Conservation (phyloP, 1,139 yeast genomes). For the Blastobotrys petasosporus region DNA sequence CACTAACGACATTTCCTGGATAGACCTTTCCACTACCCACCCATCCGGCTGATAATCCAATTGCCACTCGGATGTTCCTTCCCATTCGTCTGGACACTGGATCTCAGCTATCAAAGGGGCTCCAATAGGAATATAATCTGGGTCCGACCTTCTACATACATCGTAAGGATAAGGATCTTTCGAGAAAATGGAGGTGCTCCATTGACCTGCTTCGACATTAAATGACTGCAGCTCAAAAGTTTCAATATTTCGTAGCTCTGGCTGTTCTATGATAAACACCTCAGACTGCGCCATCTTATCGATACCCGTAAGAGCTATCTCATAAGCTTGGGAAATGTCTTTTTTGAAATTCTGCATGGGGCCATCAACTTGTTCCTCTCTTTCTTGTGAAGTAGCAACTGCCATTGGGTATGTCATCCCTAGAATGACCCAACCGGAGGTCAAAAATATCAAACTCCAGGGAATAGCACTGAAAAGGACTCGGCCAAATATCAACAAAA, state of each 20-base stretch:
- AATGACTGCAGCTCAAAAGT: conserved; percentile 66
- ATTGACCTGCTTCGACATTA: conserved; percentile 45
- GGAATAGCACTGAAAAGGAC: conserved; percentile 35
- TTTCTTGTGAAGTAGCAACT: conserved; percentile 11
- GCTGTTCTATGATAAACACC: conserved; percentile 31
- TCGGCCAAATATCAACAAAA: conserved; percentile 32
- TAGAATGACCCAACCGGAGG: conserved; percentile 47
- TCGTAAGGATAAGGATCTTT: conserved; percentile 13
- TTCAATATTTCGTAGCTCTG: conserved; percentile 46
- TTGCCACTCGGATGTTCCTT: conserved; percentile 22
- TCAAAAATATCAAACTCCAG: conserved; percentile 34
- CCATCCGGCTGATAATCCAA: conserved; percentile 25
- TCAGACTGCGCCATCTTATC: conserved; percentile 26
- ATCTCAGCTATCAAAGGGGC: conserved; percentile 19
- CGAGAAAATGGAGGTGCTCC: conserved; percentile 41
- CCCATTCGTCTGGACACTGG: conserved; percentile 28
- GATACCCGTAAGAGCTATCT: conserved; percentile 25
- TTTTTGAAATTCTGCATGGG: neutral
- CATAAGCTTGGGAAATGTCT: conserved; percentile 2
- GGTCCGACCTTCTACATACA: conserved; percentile 7
- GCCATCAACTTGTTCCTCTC: neutral
- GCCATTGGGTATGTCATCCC: conserved; percentile 51
- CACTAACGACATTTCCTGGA: conserved; percentile 15
- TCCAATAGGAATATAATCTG: conserved; percentile 12
- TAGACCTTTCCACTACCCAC: conserved; percentile 23